Conservation (phyloP, 495 filamentous ascomycete genomes). For the Cercophora sp. region DNA sequence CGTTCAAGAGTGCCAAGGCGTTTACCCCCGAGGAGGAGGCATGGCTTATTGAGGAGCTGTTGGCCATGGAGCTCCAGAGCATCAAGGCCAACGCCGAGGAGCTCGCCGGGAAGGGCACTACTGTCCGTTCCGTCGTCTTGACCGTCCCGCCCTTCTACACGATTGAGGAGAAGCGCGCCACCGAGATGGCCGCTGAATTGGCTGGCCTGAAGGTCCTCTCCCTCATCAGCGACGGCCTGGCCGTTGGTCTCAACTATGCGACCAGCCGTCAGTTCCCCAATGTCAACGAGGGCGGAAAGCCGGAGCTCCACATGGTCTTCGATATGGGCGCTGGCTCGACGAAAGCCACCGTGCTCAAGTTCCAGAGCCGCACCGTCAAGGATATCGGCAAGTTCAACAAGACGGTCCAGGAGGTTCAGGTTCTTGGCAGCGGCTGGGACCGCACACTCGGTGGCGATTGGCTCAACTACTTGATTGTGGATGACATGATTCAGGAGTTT, state of each 20-base stretch:
- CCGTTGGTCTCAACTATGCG: constrained; percentile 92
- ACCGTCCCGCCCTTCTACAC: constrained; percentile 92
- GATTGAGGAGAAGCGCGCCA: constrained; percentile 77
- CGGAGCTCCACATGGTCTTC: constrained; percentile 89
- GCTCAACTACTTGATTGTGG: constrained; percentile 79
- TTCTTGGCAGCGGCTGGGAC: constrained; percentile 85
- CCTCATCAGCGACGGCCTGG: constrained; percentile 84
- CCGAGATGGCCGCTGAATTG: constrained; percentile 76
- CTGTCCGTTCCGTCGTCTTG: constrained; percentile 76
- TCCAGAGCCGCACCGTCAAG: constrained; percentile 86
- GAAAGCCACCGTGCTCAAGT: constrained; percentile 86
- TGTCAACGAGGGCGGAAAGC: constrained; percentile 76
- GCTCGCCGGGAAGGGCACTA: constrained; percentile 73
- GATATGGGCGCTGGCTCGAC: constrained; percentile 99
- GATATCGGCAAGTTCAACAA: constrained; percentile 94
- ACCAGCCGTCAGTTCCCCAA: constrained; percentile 84
- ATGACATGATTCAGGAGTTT: constrained; percentile 82
- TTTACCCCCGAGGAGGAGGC: constrained; percentile 64
- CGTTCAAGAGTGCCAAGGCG: constrained; percentile 66
- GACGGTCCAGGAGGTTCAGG: constrained; percentile 87
- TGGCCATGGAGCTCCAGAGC: constrained; percentile 94
- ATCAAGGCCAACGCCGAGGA: constrained; percentile 81
- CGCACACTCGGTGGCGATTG: constrained; percentile 84
- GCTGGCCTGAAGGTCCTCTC: constrained; percentile 82
- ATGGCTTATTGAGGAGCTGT: constrained; percentile 85